Conservation (phyloP, 306 rosid genomes). For the Spatholobus suberectus region DNA sequence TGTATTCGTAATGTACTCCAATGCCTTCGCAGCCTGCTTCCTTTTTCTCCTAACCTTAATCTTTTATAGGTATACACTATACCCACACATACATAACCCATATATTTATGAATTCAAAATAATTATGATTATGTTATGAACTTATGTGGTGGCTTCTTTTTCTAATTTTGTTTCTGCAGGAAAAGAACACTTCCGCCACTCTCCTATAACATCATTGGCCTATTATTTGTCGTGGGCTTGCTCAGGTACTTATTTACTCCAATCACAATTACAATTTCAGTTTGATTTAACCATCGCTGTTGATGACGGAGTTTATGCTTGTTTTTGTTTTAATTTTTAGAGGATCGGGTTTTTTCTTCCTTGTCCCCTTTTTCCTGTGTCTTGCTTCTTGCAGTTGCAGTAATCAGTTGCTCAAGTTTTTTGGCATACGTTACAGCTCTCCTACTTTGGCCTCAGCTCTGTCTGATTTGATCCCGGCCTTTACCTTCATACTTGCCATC, state of each 20-base stretch:
- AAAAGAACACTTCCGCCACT: neutral
- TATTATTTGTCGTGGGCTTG: neutral
- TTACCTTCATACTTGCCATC: slow-evolving; percentile 16
- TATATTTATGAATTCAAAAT: neutral
- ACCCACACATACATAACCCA: neutral
- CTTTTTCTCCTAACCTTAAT: neutral
- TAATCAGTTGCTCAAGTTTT: neutral
- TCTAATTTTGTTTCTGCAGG: neutral
- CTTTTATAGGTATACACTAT: neutral
- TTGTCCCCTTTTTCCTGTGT: too few species aligned
- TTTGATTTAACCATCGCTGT: neutral
- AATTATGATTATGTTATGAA: neutral
- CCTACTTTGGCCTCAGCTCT: neutral
- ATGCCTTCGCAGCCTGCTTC: neutral
- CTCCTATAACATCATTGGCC: neutral
- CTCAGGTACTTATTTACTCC: neutral
- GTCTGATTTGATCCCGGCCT: neutral
- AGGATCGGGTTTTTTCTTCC: too few species aligned
- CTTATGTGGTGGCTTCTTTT: neutral
- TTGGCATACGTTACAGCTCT: slow-evolving; percentile 19
- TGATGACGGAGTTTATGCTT: neutral
- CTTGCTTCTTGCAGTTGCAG: too few species aligned
- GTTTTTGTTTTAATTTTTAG: too few species aligned
- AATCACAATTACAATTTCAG: neutral
- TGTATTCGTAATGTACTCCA: neutral